A percentile compares a stretch with the other conserved stretches of the same genome.
Conservation (phyloP, 148 eudicot species). For the Rhododendron vialii region DNA sequence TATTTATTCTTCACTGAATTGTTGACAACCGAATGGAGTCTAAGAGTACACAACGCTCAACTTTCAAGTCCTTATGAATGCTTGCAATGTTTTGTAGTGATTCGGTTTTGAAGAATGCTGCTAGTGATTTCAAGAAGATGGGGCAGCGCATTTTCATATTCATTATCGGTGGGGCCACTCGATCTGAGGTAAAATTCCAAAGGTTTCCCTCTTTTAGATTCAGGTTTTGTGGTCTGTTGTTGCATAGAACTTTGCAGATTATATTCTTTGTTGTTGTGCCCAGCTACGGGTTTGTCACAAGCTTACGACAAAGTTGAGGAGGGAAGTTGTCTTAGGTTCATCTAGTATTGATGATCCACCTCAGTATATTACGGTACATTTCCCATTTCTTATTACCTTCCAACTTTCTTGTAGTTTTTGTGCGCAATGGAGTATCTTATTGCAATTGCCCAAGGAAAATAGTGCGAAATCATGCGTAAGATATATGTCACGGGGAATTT, state of each 20-base stretch:
- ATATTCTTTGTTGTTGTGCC: conserved; percentile 16
- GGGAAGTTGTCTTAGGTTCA: conserved; percentile 88
- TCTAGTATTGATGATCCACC: conserved; percentile 90
- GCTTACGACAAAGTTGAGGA: conserved; percentile 77
- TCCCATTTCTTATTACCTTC: background rate
- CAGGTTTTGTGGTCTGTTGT: conserved; percentile 4
- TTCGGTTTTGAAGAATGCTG: conserved; percentile 47
- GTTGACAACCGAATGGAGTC: background rate
- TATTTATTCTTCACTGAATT: background rate
- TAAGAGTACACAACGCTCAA: background rate
- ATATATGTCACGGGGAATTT: background rate
- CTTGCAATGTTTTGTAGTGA: conserved; percentile 46
- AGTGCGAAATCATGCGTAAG: background rate
- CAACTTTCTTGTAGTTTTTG: background rate
- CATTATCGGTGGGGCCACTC: conserved; percentile 88
- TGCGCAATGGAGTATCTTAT: background rate
- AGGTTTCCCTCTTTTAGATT: background rate
- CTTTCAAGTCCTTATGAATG: background rate
- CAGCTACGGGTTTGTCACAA: conserved; percentile 94
- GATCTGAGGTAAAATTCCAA: conserved; percentile 74
- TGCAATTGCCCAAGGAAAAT: background rate
- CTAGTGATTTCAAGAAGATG: conserved; percentile 72
- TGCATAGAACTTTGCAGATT: background rate
- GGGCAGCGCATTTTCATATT: conserved; percentile 87
- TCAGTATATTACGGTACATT: conserved; percentile 62